Base-by-base conservation (phyloP, 176 grass and related monocot species). In the Musa schizocarpa region DNA sequence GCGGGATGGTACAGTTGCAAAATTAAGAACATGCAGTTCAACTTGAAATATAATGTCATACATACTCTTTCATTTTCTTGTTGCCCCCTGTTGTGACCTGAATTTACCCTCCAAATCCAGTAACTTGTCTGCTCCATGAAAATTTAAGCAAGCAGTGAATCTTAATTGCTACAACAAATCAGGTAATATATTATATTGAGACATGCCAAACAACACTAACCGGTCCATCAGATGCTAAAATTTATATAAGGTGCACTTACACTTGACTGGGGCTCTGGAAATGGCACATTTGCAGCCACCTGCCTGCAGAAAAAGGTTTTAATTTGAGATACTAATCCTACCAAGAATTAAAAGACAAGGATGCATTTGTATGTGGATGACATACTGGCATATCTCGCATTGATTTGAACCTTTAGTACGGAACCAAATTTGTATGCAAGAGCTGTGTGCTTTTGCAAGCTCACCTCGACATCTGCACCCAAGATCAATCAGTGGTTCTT, bases 371-470 rank as follows among this genome's bases (percentile, higher is more conserved):
- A 77, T 55, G 79, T 52, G 63, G 34, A 80, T 73, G 29, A 94
- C 88, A 89, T 89, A 99, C 96, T 99, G 96, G 91, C 96, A 99
- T 82, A 99, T 99, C 85, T 99, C 91, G 64, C 96, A 99, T 76
- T 99, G 92, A 78, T 94, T 99, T 74, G 91, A 94, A 63, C 96
- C 96, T 86, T 82, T 94, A 52, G 96, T 92, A 69, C 76, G 96
- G 59, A 99, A 94, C 96, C 95, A 99, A 83, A 94, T 79, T 84
- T 81, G 81, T 78, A 99, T 99, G 79, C 96, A 99, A 8, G 86
- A 87, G 43, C 76, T 86, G 69, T 99, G 96, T 50, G 88, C 86
- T 86, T 94, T 89, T 43, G 91, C 84, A 78, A 99, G 91, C 73
- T 99, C 96, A 69, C 96, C 96, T 83, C 96, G 84, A 71, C 96